Conservation (phyloP, 805 yeast genomes). For the Nakazawaea sp. region DNA sequence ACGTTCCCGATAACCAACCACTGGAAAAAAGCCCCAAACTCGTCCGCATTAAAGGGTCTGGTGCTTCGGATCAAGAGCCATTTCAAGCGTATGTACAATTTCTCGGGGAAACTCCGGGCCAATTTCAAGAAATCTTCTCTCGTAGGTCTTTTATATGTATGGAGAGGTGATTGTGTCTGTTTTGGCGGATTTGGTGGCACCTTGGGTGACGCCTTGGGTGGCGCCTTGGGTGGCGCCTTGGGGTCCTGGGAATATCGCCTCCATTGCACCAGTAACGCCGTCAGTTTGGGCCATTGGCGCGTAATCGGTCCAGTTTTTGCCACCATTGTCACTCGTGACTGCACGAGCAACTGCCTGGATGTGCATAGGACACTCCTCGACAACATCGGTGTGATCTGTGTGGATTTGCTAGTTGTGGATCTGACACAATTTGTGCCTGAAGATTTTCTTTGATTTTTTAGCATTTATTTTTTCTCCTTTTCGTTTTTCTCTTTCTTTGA, state of each 20-base stretch:
- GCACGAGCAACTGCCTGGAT: no score
- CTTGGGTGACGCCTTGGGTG: no score
- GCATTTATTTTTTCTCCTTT: background rate
- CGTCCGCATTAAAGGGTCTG: slow-evolving; percentile 89
- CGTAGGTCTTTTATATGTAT: slow-evolving; percentile 2
- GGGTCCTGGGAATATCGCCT: no score
- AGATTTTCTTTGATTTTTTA: background rate
- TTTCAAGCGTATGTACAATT: slow-evolving; percentile 33
- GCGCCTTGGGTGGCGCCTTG: no score
- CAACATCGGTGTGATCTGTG: no score
- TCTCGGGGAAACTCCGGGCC: slow-evolving; percentile 12
- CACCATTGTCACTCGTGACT: no score
- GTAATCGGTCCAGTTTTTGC: no score
- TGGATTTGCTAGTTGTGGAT: no score
- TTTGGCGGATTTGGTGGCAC: background rate
- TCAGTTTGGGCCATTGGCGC: no score
- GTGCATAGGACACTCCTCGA: no score
- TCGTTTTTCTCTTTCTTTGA: background rate
- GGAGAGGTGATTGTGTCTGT: background rate
- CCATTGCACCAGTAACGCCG: no score
- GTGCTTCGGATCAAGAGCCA: slow-evolving; percentile 74
- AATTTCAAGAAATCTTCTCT: slow-evolving; percentile 12
- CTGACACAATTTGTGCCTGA: no score
- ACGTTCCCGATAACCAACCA: slow-evolving; percentile 91
- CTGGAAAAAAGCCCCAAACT: slow-evolving; percentile 80